Evolutionary conservation across 148 eudicot genomes (phyloP).

Genomic region (Rhododendron ferrugineum): DNA sequence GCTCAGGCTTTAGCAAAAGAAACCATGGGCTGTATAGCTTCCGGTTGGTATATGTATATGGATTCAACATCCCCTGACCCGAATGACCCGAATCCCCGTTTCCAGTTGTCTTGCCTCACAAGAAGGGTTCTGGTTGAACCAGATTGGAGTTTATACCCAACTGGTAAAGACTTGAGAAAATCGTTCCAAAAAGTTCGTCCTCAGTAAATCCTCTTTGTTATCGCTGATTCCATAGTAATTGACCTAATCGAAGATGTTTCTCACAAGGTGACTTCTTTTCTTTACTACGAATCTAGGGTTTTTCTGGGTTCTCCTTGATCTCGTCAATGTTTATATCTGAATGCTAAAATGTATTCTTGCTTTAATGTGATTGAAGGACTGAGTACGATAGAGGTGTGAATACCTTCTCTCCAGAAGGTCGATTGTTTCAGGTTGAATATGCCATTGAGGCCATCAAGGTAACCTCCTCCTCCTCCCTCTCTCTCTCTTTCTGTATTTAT

Average conservation of each 20-base stretch:
- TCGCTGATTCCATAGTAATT: not conserved
- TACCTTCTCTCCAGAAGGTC: constrained; percentile 60
- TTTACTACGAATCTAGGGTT: constrained; percentile 4
- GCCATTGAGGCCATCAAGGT: constrained; percentile 91
- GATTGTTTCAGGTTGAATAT: constrained; percentile 57
- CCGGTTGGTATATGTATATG: too few species aligned
- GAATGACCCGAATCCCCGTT: not conserved
- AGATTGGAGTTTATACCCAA: not conserved
- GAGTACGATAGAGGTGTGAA: constrained; percentile 59
- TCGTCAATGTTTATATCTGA: not conserved
- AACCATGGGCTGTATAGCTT: too few species aligned
- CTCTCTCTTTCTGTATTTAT: not conserved
- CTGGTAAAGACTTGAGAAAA: not conserved
- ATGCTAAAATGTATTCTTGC: not conserved
- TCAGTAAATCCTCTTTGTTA: not conserved
- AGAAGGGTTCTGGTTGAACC: not conserved
- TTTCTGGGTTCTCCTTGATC: not conserved
- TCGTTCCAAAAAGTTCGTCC: not conserved
- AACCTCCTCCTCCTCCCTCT: not conserved
- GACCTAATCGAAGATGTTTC: constrained; percentile 31
- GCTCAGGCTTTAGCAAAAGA: not conserved
- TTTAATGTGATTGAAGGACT: constrained; percentile 28
- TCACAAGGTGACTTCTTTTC: constrained; percentile 27
- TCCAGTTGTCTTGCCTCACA: constrained; percentile 10
- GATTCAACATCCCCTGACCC: too few species aligned